Conservation (phyloP, 2,329 filamentous ascomycete species). For the Aureobasidium vineae region DNA sequence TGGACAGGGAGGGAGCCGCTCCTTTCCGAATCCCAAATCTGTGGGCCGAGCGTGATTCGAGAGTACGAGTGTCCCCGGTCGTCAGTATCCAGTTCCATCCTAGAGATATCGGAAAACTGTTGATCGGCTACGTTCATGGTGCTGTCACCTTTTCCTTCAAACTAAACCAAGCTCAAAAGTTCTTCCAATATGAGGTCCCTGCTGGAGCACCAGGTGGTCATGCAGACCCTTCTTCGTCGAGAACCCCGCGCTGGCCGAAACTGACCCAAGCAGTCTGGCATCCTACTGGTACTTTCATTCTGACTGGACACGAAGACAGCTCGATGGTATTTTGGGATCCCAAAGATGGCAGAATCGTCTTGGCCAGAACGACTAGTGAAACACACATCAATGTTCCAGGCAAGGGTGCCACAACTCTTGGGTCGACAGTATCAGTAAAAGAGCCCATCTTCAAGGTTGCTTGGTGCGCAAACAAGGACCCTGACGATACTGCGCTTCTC, state of each 20-base stretch:
- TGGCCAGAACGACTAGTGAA: conserved; percentile 76
- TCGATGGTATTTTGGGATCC: conserved; percentile 93
- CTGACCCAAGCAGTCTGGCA: conserved; percentile 89
- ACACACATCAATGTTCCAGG: conserved; percentile 68
- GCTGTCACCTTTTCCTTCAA: conserved; percentile 94
- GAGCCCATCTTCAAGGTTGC: conserved; percentile 75
- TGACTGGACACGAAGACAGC: conserved; percentile 85
- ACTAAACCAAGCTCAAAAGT: conserved; percentile 73
- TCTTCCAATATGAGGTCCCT: conserved; percentile 79
- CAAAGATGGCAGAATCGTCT: conserved; percentile 79
- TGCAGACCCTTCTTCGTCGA: conserved; percentile 61
- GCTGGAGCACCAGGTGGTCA: conserved; percentile 78
- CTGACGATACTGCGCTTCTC: conserved; percentile 86
- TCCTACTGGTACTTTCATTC: conserved; percentile 83
- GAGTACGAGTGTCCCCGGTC: conserved; percentile 62
- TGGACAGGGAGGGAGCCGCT: conserved; percentile 75
- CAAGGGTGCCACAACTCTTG: conserved; percentile 32
- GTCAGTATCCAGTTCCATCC: conserved; percentile 84
- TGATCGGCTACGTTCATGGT: conserved; percentile 88
- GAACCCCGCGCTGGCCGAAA: conserved; percentile 65
- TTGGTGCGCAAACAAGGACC: conserved; percentile 94
- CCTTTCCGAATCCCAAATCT: conserved; percentile 83
- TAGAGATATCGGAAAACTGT: conserved; percentile 82
- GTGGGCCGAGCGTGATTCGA: conserved; percentile 72
- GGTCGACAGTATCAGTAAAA: conserved; percentile 57